A percentile compares a stretch with the other conserved stretches of the same genome.
phyloP scores from a whole-genome alignment of 331 rosid genomes.

The Saraca asoca region DNA sequence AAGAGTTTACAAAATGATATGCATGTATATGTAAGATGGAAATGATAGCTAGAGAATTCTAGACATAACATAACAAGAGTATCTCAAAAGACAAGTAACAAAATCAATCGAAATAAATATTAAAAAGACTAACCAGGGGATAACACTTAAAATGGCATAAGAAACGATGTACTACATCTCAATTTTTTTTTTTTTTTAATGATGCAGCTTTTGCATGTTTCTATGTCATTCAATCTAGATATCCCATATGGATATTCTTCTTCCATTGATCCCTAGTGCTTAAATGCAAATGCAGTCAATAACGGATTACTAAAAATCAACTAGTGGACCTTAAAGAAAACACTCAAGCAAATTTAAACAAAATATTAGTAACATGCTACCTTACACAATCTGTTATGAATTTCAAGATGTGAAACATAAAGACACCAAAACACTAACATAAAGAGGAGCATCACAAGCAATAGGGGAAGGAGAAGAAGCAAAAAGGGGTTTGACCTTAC shows the following conservation, averaged over 20 bases:
- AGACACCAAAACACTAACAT: slow-evolving; percentile 3
- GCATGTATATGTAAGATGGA: not conserved
- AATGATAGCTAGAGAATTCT: slow-evolving; percentile 7
- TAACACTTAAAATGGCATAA: not conserved
- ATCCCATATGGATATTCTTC: slow-evolving; percentile 9
- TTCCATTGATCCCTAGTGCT: not conserved
- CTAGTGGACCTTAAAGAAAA: not conserved
- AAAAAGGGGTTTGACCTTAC: slow-evolving; percentile 17
- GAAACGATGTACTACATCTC: not conserved
- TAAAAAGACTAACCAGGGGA: slow-evolving; percentile 1
- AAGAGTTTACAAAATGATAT: not conserved
- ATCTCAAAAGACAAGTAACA: slow-evolving; percentile 14
- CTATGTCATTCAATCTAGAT: not conserved
- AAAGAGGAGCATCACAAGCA: slow-evolving; percentile 22
- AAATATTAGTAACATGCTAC: slow-evolving; percentile 7
- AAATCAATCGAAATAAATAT: slow-evolving; percentile 5
- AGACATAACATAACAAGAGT: not conserved
- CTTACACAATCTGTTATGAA: slow-evolving; percentile 10
- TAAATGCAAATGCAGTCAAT: too few relatives aligned
- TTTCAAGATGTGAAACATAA: slow-evolving; percentile 19
- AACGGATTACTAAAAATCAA: too few relatives aligned
- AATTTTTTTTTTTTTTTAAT: not conserved
- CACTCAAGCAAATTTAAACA: not conserved
- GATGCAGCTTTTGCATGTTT: not conserved
- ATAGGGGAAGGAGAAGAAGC: not conserved